Evolutionary conservation across 2,329 filamentous ascomycete genomes (phyloP), one percentile per base, ranked within the genome.

Genomic region (Claviceps pazoutovae): DNA sequence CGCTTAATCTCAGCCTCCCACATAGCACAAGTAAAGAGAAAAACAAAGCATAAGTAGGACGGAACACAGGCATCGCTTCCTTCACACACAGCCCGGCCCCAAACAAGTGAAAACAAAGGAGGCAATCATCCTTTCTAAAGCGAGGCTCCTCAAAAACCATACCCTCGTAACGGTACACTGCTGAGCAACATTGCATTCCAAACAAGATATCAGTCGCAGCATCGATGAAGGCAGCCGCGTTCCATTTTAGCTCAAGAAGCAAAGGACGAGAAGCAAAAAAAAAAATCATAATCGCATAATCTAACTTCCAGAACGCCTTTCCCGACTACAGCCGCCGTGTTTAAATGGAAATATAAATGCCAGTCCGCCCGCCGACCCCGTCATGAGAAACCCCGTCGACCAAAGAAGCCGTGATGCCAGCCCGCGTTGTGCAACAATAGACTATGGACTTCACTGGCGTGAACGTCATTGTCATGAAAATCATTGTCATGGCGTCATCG

Each of bases 261-360:
- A 21, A 42, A 8, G 4, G 14, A 11, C 5, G 7, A 48, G 2
- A 45, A 44, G 21, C 21, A 14, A 19, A 49, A 19, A 19, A 19
- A 19, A 19, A 34, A 47, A 21, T 3, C 30, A 48, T 2, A 6
- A 6, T 37, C 21, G 45, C 30, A 46, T 11, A 5, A 45, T 42
- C 17, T 52, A 37, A 48, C 49, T 45, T 43, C 38, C 49, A 30
- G n/a, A 59, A 58, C 57, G 56, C 57, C 58, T 19, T 52, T 46
- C 52, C 51, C 47, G 56, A 54, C 54, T 47, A 45, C 52, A 56
- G 54, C 52, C 54, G 53, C 45, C 52, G 48, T 54, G 45, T 54
- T 42, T 57, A 54, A 36, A 54, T 46, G 14, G 36, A 41, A 34
- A 19, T 37, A 50, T 21, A 47, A 48, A 52, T 50, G 43, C 43